phyloP scores from a whole-genome alignment of 2,329 filamentous ascomycete species.

The Decorospora gaudefroyi region DNA sequence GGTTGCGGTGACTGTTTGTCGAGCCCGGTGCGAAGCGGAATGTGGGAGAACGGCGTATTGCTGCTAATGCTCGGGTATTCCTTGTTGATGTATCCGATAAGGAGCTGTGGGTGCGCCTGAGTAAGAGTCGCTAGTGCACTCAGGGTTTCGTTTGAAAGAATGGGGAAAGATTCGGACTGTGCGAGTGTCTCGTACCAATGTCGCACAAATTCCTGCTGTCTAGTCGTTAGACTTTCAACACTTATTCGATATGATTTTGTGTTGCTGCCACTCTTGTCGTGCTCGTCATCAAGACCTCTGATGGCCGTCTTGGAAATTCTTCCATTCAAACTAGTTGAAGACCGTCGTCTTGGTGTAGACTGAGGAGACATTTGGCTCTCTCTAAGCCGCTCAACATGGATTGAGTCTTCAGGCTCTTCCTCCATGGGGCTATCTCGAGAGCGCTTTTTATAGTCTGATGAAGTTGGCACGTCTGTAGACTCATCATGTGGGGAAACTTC shows the following conservation, averaged over 20 bases:
- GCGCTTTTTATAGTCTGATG: neutral
- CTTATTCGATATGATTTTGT: neutral
- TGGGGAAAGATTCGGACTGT: neutral
- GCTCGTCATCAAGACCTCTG: neutral
- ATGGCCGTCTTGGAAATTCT: neutral
- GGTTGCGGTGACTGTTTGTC: neutral
- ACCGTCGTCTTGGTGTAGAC: neutral
- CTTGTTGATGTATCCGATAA: constrained; percentile 21
- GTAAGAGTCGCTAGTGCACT: constrained; percentile 23
- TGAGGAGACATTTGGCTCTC: neutral
- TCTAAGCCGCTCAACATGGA: neutral
- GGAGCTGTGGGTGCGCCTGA: constrained; percentile 10
- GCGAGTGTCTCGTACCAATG: constrained; percentile 21
- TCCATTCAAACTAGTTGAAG: neutral
- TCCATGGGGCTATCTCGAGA: constrained; percentile 1
- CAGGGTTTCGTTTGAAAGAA: constrained; percentile 10
- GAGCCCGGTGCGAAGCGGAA: too few species aligned
- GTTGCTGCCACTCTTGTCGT: neutral
- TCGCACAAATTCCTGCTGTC: constrained; percentile 22
- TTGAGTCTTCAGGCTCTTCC: neutral
- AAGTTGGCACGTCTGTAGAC: neutral
- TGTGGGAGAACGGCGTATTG: too few species aligned
- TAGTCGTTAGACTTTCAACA: constrained; percentile 4
- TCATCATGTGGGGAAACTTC: neutral
- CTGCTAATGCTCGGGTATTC: constrained; percentile 5